These are phyloP conservation scores for Populus deltoides DNA, from an alignment of 345 rosid genomes.

Conservation along the genomic window DNA sequence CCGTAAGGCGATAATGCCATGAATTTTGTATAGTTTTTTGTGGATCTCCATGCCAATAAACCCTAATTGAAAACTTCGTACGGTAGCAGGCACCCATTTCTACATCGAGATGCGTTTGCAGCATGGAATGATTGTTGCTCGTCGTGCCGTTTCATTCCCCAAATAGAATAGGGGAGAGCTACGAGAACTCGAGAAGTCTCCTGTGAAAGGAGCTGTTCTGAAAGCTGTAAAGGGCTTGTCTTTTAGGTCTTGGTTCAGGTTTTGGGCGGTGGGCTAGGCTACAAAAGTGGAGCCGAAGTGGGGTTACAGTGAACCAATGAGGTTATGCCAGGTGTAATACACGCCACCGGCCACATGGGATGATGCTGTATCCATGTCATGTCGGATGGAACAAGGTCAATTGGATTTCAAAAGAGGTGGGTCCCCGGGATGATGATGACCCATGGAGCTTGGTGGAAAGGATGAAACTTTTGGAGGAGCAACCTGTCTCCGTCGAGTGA, in stretches of 20 bases:
- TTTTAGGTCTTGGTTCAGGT: not conserved
- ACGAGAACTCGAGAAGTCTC: not conserved
- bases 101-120: conserved; percentile 5
- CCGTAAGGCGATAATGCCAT: not conserved
- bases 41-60: conserved; percentile 1
- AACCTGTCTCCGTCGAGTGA: too few relatives aligned
- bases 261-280: conserved; percentile 26
- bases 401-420: not conserved
- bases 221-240: not conserved
- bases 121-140: not conserved
- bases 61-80: conserved; percentile 31
- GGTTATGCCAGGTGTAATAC: not conserved
- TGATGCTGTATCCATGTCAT: conserved; percentile 6
- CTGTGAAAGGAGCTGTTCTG: not conserved
- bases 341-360: conserved; percentile 19
- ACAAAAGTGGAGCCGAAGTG: not conserved
- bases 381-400: not conserved
- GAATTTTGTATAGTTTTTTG: not conserved
- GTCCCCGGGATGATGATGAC: not conserved
- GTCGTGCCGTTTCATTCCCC: not conserved
- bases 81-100: conserved; percentile 24
- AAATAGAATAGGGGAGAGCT: not conserved
- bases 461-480: not conserved
- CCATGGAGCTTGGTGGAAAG: not conserved
- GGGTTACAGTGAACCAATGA: not conserved